Evolutionary conservation across 2,329 filamentous ascomycete species (phyloP), one percentile per base, ranked within the genome.

Genomic region (Sporothrix euskadiensis): DNA sequence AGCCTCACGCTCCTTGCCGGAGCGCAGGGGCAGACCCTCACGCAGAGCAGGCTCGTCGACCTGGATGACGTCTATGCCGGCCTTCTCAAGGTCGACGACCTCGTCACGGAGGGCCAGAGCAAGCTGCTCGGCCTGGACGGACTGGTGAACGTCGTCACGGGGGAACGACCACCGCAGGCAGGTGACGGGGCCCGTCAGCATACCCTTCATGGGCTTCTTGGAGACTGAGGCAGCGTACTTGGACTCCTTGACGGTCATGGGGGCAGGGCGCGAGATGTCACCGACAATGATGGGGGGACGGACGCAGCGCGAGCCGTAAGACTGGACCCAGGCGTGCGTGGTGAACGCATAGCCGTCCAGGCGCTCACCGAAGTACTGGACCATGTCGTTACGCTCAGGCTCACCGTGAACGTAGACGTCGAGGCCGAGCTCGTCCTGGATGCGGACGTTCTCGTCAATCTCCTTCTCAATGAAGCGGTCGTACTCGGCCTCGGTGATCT

Each of bases 301-400:
- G 79, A 99, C 96, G 84, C 96, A 99, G 81, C 96, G 96, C 78
- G 96, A 99, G 81, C 96, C 96, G 85, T 99, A 99, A 80, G 90
- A 94, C 89, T 99, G 79, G 73, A 99, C 96, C 96, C 96, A 99
- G 79, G 93, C 96, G 87, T 98, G 93, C 83, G 95, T 98, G 83
- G 96, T 99, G 90, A 99, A 99, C 83, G 94, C 92, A 84, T 98
- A 99, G 81, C 96, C 96, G 80, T 97, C 90, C 76, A 99, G 89
- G 81, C 94, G 92, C 90, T 99, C 96, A 85, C 96, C 96, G 80
- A 99, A 99, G 91, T 98, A 99, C 86, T 99, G 96, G 71, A 99
- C 96, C 96, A 99, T 99, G 91, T 99, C 96, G 87, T 99, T 99
- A 84, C 96, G 94, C 90, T 99, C 96, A 75, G 96, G 96, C 89